Base-by-base conservation (phyloP, 805 yeast genomes). In the Sungouiozyma ichnusensis region DNA sequence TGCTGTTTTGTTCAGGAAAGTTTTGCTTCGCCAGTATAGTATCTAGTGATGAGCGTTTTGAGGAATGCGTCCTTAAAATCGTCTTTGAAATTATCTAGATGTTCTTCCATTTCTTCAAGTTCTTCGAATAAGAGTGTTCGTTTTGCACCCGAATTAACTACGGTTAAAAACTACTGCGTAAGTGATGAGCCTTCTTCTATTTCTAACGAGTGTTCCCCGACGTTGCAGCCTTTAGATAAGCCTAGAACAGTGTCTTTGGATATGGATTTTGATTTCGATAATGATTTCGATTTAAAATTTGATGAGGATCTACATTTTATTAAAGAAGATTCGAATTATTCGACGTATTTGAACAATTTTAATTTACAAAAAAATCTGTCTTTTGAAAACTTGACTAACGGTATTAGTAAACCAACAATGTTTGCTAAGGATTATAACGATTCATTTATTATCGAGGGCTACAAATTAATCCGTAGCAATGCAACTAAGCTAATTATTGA, bases 131-230 rank as follows among this genome's bases (percentile, higher is more conserved):
- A 79, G 56, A 72, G 75, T 5, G 87, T 80, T 29, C 65, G 85
- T 41, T 80, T 80, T 58, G 84, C 87, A 1, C 58, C 73, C 3
- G 66, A 74, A 41, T 64, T 80, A 46, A 79, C 77, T 40, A 76
- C 77, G 35, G 73, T 81, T 43, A 80, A 80, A 57, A 73, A 74
- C 51, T 81, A 81, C 55, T 74, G 76, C 49, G 78, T 77, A 34
- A 58, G 63, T 27, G 81, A 76, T 41, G 72, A 72, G 47, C 85
- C 87, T 27, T 66, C 68, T 13, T 72, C 81, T 2, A 81, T 80
- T 17, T 77, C 82, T 1, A 63, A 68, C 37, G 76, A 74, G 36
- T 69, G 68, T 48, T 71, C 82, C 1, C 62, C 62, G 14, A 49
- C 48, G 16, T 35, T 48, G 16, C 39, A 38, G 18, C 45, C 50